Percentiles rank a stretch among this genome's conserved stretches.
Conservation (phyloP, 2,329 filamentous ascomycete genomes). For the Didymella glomerata region DNA sequence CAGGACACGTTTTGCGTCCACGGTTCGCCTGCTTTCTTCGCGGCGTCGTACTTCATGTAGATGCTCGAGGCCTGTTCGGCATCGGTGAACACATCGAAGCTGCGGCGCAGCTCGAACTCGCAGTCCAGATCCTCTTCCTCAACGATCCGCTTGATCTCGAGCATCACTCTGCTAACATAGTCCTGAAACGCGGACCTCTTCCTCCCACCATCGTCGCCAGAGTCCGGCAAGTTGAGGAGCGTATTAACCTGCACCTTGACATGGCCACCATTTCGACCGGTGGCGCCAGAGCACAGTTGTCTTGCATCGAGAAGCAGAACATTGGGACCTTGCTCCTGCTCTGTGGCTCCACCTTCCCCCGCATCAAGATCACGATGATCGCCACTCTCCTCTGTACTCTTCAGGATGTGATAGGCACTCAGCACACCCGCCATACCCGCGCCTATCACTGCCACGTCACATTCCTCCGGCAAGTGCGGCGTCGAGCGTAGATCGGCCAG, state of each 20-base stretch:
- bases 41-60: conserved; percentile 21
- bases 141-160: conserved; percentile 23
- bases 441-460: conserved; percentile 47
- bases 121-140: conserved; percentile 30
- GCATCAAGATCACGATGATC: neutral
- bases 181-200: conserved; percentile 25
- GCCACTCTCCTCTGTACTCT: neutral
- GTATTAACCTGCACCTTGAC: conserved; percentile 58
- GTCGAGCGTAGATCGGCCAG: conserved; percentile 43
- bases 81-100: conserved; percentile 32
- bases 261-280: conserved; percentile 50
- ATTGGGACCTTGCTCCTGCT: neutral
- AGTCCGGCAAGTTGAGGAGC: conserved; percentile 26
- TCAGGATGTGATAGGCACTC: conserved; percentile 43
- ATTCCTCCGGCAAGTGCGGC: conserved; percentile 33
- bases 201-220: neutral
- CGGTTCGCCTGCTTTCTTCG: conserved; percentile 13
- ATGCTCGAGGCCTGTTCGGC: conserved; percentile 12
- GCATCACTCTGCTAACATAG: conserved; percentile 25
- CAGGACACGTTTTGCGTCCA: conserved; percentile 32
- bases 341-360: neutral
- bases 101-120: conserved; percentile 36
- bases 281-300: conserved; percentile 36
- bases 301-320: conserved; percentile 39
- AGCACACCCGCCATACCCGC: conserved; percentile 47